These are phyloP conservation scores for Coprinopsis marcescibilis DNA, from an alignment of 768 basidiomycete species.

Conservation along the genomic window DNA sequence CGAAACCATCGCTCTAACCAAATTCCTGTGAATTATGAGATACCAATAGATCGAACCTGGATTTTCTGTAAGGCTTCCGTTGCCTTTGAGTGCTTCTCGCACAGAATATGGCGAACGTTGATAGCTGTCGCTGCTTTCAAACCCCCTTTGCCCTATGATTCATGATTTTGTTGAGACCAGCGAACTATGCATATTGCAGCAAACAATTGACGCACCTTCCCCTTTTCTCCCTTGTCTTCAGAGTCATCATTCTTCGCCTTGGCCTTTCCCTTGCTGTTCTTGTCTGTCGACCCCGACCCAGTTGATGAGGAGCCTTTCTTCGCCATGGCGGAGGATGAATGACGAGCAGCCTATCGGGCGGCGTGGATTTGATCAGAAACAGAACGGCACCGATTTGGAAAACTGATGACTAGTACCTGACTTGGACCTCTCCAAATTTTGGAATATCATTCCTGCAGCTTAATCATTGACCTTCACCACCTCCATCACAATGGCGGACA, in stretches of 20 bases:
- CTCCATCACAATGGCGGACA: conserved; percentile 65
- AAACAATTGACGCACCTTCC: conserved; percentile 33
- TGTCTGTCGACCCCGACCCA: conserved; percentile 30
- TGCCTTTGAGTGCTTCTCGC: conserved; percentile 82
- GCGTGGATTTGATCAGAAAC: background rate
- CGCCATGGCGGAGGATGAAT: conserved; percentile 23
- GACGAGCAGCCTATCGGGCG: conserved; percentile 1
- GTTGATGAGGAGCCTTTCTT: conserved; percentile 22
- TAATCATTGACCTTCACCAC: conserved; percentile 12
- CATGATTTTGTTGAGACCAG: too few species aligned
- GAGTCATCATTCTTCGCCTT: conserved; percentile 28
- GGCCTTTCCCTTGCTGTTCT: conserved; percentile 29
- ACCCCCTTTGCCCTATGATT: conserved; percentile 51
- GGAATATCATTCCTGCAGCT: conserved; percentile 6
- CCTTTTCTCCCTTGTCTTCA: conserved; percentile 32
- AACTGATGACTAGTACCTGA: conserved; percentile 11
- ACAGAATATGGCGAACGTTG: conserved; percentile 83
- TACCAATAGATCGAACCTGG: conserved; percentile 42
- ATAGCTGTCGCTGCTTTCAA: conserved; percentile 77
- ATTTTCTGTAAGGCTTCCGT: conserved; percentile 75
- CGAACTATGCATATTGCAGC: background rate
- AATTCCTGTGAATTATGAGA: background rate
- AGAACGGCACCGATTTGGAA: conserved; percentile 7
- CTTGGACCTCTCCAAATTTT: conserved; percentile 13
- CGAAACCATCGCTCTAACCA: conserved; percentile 1